Percentiles rank a stretch among this genome's conserved stretches.
These are phyloP conservation scores for Penicillium sp. DNA, from an alignment of 2,329 filamentous ascomycete genomes.

Conservation along the genomic window DNA sequence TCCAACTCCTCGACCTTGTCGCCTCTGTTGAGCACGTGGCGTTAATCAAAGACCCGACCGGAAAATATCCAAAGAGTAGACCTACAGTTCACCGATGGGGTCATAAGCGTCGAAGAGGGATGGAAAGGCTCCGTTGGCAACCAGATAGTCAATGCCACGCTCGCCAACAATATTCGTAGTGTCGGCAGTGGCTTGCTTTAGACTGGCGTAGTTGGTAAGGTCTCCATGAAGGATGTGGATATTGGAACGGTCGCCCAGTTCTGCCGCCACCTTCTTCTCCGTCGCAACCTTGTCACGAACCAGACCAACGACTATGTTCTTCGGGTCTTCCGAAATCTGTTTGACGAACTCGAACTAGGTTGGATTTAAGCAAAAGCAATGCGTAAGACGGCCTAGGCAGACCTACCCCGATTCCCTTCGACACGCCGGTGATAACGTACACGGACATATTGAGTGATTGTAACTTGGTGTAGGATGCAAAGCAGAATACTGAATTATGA, in stretches of 20 bases:
- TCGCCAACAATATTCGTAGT: slow-evolving; percentile 19
- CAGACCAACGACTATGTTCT: slow-evolving; percentile 47
- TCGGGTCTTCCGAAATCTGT: slow-evolving; percentile 42
- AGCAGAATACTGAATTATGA: background rate
- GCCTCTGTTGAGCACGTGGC: background rate
- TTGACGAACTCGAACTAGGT: slow-evolving; percentile 48
- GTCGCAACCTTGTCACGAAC: slow-evolving; percentile 46
- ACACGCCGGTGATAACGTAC: slow-evolving; percentile 24
- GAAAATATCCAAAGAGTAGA: slow-evolving; percentile 11
- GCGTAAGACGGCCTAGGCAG: background rate
- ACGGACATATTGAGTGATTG: slow-evolving; percentile 17
- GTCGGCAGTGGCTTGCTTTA: slow-evolving; percentile 31
- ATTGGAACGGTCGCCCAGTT: slow-evolving; percentile 39
- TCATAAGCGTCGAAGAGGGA: slow-evolving; percentile 25
- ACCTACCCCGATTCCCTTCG: slow-evolving; percentile 21
- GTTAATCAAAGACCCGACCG: background rate
- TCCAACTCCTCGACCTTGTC: slow-evolving; percentile 24
- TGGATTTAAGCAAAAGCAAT: background rate
- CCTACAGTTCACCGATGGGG: slow-evolving; percentile 39
- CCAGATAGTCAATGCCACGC: slow-evolving; percentile 47
- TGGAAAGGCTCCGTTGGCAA: slow-evolving; percentile 48
- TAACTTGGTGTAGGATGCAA: background rate
- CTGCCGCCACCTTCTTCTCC: slow-evolving; percentile 41
- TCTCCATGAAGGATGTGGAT: slow-evolving; percentile 48
- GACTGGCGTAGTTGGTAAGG: slow-evolving; percentile 35